Evolutionary conservation across 2,329 filamentous ascomycete species (phyloP).

Genomic region (Biscogniauxia sp.): DNA sequence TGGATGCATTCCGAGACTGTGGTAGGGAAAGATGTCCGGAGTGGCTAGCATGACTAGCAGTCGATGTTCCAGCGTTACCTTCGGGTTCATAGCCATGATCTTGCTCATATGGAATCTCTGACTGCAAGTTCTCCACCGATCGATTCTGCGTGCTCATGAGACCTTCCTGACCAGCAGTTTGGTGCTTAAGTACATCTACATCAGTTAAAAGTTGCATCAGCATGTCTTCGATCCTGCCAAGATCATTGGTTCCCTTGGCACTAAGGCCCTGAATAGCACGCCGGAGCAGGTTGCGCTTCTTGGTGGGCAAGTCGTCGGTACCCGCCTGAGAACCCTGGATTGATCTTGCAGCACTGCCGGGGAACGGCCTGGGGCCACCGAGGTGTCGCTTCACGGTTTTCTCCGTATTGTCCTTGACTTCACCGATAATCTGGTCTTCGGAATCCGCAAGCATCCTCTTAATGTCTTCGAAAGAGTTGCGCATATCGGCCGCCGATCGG

Average conservation of each 20-base stretch:
- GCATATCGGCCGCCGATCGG: slow-evolving; percentile 92
- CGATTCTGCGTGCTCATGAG: slow-evolving; percentile 51
- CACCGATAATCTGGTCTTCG: slow-evolving; percentile 82
- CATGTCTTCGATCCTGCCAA: slow-evolving; percentile 87
- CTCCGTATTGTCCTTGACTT: slow-evolving; percentile 85
- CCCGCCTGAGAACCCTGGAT: slow-evolving; percentile 56
- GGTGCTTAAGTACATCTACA: slow-evolving; percentile 77
- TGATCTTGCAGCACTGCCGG: slow-evolving; percentile 61
- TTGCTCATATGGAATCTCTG: slow-evolving; percentile 63
- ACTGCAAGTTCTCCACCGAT: slow-evolving; percentile 68
- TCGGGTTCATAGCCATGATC: slow-evolving; percentile 80
- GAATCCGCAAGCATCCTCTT: slow-evolving; percentile 89
- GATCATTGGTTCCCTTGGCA: slow-evolving; percentile 81
- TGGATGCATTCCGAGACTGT: slow-evolving; percentile 46
- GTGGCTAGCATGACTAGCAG: slow-evolving; percentile 68
- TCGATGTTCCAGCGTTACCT: slow-evolving; percentile 72
- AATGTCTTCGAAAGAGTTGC: slow-evolving; percentile 92
- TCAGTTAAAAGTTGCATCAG: slow-evolving; percentile 88
- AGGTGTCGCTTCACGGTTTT: slow-evolving; percentile 79
- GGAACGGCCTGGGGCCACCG: slow-evolving; percentile 81
- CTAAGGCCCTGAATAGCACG: slow-evolving; percentile 90
- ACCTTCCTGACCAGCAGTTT: slow-evolving; percentile 42
- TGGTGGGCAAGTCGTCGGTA: slow-evolving; percentile 61
- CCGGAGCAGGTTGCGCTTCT: slow-evolving; percentile 92
- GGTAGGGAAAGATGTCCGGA: slow-evolving; percentile 72